These are phyloP conservation scores for Arthrobotrys pseudoclavata DNA, from an alignment of 2,329 filamentous ascomycete species.

Conservation along the genomic window DNA sequence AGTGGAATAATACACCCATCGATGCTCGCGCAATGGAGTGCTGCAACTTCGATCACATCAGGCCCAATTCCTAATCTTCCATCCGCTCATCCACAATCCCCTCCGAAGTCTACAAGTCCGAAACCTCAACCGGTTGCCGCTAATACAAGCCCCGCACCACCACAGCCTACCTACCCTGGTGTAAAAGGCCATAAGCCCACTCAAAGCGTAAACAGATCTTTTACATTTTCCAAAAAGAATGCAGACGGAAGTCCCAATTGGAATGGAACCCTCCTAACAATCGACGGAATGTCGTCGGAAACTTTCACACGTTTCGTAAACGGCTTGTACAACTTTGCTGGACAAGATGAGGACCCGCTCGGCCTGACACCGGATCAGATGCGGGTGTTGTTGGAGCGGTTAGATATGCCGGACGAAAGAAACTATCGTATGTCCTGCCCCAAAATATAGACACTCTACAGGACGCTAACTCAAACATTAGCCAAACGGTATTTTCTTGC, in stretches of 20 bases:
- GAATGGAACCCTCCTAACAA: slow-evolving; percentile 36
- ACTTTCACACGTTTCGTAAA: slow-evolving; percentile 54
- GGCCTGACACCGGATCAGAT: slow-evolving; percentile 48
- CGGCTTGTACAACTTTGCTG: slow-evolving; percentile 47
- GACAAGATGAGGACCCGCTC: slow-evolving; percentile 30
- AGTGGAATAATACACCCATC: slow-evolving; percentile 50
- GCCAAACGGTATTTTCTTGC: slow-evolving; percentile 31
- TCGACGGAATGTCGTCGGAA: slow-evolving; percentile 46
- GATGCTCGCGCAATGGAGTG: slow-evolving; percentile 45
- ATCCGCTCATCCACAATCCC: slow-evolving; percentile 10
- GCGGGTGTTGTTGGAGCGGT: slow-evolving; percentile 30
- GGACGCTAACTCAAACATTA: neutral
- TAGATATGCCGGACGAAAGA: slow-evolving; percentile 42
- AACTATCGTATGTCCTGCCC: slow-evolving; percentile 43
- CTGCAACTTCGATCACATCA: slow-evolving; percentile 8
- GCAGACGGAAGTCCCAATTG: slow-evolving; percentile 53
- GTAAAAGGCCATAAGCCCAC: slow-evolving; percentile 26
- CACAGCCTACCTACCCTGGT: slow-evolving; percentile 8
- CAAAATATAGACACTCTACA: neutral
- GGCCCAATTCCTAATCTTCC: slow-evolving; percentile 6
- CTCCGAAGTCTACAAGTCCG: neutral
- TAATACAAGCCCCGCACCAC: neutral
- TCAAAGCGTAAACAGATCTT: slow-evolving; percentile 42
- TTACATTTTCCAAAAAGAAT: slow-evolving; percentile 54
- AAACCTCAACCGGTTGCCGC: neutral